Percentiles rank a stretch among this genome's conserved stretches.
These are phyloP conservation scores for Termitomyces sp. DNA, from an alignment of 768 basidiomycete species.

Conservation along the genomic window DNA sequence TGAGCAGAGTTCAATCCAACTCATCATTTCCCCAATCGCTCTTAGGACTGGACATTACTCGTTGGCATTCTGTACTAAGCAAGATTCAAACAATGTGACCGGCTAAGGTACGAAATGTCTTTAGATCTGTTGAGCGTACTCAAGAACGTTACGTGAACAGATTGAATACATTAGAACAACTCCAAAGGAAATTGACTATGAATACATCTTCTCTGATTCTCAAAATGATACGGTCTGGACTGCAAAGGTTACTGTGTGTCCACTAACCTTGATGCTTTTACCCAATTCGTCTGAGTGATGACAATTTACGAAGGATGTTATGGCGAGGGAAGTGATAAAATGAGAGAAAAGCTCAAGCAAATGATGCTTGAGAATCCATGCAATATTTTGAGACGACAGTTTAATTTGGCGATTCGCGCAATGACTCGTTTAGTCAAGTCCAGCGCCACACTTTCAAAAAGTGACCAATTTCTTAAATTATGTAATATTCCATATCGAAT, in stretches of 20 bases:
- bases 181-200: constrained; percentile 6
- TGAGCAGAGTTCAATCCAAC: neutral
- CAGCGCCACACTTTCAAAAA: constrained; percentile 7
- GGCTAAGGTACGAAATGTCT: neutral
- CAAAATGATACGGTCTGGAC: constrained; percentile 22
- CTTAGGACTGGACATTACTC: neutral
- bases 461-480: neutral
- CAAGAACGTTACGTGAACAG: constrained; percentile 13
- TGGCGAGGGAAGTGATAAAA: constrained; percentile 9
- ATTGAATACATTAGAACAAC: constrained; percentile 16
- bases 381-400: neutral
- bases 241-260: constrained; percentile 23
- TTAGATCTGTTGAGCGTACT: neutral
- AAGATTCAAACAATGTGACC: neutral
- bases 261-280: neutral
- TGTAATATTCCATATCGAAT: constrained; percentile 5
- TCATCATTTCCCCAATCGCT: no score
- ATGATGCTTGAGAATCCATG: constrained; percentile 6
- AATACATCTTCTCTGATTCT: constrained; percentile 15
- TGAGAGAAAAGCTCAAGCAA: constrained; percentile 7
- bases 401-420: no score
- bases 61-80: neutral
- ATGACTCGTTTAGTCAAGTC: neutral
- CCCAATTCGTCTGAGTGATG: neutral
- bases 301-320: constrained; percentile 11